Percentiles rank a stretch among this genome's conserved stretches.
These are phyloP conservation scores for Aphanomyces euteiches DNA, from an alignment of 352 stramenopile species.

Conservation along the genomic window DNA sequence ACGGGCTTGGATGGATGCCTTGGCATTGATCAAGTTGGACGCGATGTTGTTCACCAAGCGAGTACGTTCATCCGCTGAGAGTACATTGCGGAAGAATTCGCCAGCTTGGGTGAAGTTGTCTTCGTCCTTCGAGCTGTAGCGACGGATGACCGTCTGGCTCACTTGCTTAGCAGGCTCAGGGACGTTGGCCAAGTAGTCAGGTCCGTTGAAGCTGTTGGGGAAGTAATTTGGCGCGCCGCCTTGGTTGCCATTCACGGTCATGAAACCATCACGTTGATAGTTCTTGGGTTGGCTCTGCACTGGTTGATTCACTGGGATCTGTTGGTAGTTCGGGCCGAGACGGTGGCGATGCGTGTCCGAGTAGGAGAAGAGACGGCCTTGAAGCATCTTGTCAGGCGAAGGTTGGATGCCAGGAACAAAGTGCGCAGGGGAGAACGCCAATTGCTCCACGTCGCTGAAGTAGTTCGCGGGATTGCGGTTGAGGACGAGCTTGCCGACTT, in stretches of 20 bases:
- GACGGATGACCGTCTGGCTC: constrained; percentile 44
- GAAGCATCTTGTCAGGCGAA: constrained; percentile 89
- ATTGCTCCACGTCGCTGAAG: constrained; percentile 91
- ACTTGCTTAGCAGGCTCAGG: constrained; percentile 37
- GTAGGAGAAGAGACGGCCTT: constrained; percentile 87
- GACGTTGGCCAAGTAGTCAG: constrained; percentile 32
- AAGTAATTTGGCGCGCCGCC: constrained; percentile 77
- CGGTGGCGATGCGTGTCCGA: constrained; percentile 84
- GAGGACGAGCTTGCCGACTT: constrained; percentile 85
- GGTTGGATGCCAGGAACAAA: constrained; percentile 90
- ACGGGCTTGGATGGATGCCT: constrained; percentile 70
- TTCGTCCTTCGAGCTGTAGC: constrained; percentile 76
- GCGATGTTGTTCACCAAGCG: constrained; percentile 87
- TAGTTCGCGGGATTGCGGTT: constrained; percentile 92
- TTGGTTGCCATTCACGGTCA: constrained; percentile 79
- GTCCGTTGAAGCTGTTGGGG: constrained; percentile 71
- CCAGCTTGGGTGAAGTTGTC: constrained; percentile 87
- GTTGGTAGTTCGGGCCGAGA: constrained; percentile 86
- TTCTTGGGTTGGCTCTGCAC: constrained; percentile 58
- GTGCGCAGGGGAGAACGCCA: constrained; percentile 88
- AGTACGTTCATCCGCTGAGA: constrained; percentile 60
- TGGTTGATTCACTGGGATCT: constrained; percentile 85
- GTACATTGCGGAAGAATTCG: constrained; percentile 80
- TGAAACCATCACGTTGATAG: constrained; percentile 83
- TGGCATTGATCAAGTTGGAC: constrained; percentile 70